These are phyloP conservation scores for Zelonia costaricensis DNA, from an alignment of 208 protist species.

Conservation along the genomic window DNA sequence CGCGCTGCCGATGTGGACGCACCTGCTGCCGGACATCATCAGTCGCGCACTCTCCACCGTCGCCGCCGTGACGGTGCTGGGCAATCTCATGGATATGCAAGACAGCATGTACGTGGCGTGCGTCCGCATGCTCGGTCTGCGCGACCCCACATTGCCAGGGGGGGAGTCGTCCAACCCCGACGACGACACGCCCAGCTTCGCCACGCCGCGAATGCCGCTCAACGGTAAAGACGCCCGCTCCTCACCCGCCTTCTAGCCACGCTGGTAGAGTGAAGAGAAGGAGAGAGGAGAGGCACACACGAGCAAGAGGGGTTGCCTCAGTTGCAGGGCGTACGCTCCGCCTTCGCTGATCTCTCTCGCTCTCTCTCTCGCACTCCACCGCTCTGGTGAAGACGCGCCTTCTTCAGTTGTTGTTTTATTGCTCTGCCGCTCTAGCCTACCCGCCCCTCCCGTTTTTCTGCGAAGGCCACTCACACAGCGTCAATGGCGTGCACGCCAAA, in stretches of 20 bases:
- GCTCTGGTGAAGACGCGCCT: neutral
- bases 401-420: too few relatives aligned
- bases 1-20: slow-evolving; percentile 39
- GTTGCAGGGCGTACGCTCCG: too few relatives aligned
- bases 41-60: slow-evolving; percentile 37
- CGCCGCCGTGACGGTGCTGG: slow-evolving; percentile 58
- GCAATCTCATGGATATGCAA: slow-evolving; percentile 76
- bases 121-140: slow-evolving; percentile 55
- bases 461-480: too few relatives aligned
- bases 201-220: neutral
- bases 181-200: neutral
- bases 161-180: neutral
- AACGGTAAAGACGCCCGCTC: neutral
- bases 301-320: too few relatives aligned
- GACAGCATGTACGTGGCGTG: slow-evolving; percentile 64
- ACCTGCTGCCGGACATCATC: slow-evolving; percentile 46
- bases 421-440: too few relatives aligned
- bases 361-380: neutral
- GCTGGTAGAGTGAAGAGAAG: too few relatives aligned
- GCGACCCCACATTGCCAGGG: slow-evolving; percentile 17
- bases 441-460: too few relatives aligned
- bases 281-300: too few relatives aligned
- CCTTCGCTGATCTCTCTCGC: neutral
- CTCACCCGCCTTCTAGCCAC: too few relatives aligned
- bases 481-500: too few relatives aligned